These are phyloP conservation scores for Tardiomyces depauwii DNA, from an alignment of 1,139 yeast species.

Conservation along the genomic window DNA sequence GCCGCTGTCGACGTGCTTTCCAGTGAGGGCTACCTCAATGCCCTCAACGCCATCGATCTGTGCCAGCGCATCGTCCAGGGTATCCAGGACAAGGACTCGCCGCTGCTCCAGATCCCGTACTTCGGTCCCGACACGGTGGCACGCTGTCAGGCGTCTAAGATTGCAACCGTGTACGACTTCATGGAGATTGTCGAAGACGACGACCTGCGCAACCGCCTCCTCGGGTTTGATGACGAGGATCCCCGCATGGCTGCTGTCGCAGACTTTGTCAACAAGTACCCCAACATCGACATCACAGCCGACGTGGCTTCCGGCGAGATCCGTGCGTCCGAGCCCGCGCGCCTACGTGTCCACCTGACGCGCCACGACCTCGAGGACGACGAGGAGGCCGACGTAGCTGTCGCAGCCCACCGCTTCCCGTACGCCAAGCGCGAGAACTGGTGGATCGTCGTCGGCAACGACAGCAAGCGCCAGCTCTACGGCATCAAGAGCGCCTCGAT, in stretches of 20 bases:
- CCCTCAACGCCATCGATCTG: conserved; percentile 76
- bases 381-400: conserved; percentile 48
- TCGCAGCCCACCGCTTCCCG: conserved; percentile 48
- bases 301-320: conserved; percentile 33
- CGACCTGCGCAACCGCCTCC: conserved; percentile 54
- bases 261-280: conserved; percentile 78
- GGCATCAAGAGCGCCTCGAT: conserved; percentile 62
- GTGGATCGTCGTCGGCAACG: conserved; percentile 80
- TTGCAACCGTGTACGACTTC: conserved; percentile 71
- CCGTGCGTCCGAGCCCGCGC: conserved; percentile 35
- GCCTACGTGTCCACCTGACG: conserved; percentile 42
- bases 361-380: conserved; percentile 50
- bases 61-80: conserved; percentile 87
- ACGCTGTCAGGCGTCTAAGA: conserved; percentile 43
- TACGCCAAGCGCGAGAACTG: conserved; percentile 48
- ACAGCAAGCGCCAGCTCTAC: conserved; percentile 46
- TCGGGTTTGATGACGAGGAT: conserved; percentile 41
- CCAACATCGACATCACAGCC: conserved; percentile 66
- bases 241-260: conserved; percentile 55
- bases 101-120: conserved; percentile 73
- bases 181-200: conserved; percentile 67
- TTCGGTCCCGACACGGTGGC: conserved; percentile 43
- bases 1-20: conserved; percentile 70
- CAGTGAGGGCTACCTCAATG: conserved; percentile 69
- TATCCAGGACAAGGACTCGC: conserved; percentile 70